Conservation (phyloP, 306 rosid species). For the Dryas alaskensis region DNA sequence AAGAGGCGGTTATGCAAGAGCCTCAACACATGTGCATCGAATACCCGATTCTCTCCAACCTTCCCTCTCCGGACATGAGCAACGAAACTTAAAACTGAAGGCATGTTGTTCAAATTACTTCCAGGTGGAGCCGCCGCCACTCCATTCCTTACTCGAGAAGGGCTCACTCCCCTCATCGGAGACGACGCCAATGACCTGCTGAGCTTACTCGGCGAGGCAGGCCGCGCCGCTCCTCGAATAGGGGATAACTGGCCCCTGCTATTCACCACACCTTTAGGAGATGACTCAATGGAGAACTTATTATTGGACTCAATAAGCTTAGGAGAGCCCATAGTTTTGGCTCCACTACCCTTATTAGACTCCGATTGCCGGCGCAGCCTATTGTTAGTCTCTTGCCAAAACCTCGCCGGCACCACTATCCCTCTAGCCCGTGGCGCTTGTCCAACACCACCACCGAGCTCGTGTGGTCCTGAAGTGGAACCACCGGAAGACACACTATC, state of each 20-base stretch:
- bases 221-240: conserved; percentile 46
- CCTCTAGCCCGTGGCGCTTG: conserved; percentile 46
- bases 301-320: conserved; percentile 39
- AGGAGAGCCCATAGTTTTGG: conserved; percentile 38
- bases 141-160: conserved; percentile 56
- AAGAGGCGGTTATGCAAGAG: conserved; percentile 68
- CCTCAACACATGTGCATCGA: conserved; percentile 71
- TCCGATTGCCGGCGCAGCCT: conserved; percentile 50
- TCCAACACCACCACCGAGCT: conserved; percentile 26
- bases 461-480: conserved; percentile 40
- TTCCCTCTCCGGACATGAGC: conserved; percentile 67
- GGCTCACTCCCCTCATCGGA: conserved; percentile 70
- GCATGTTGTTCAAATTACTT: conserved; percentile 43
- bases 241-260: conserved; percentile 62
- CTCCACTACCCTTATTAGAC: conserved; percentile 39
- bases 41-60: conserved; percentile 57
- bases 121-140: conserved; percentile 29
- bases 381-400: conserved; percentile 64
- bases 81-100: conserved; percentile 65
- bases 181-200: conserved; percentile 41
- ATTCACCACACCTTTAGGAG: conserved; percentile 59
- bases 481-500: conserved; percentile 76
- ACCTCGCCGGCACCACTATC: conserved; percentile 61
- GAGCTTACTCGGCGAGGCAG: conserved; percentile 68
- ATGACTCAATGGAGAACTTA: conserved; percentile 45